phyloP scores from a whole-genome alignment of 352 stramenopile genomes.

The Globisporangium nagaii region DNA sequence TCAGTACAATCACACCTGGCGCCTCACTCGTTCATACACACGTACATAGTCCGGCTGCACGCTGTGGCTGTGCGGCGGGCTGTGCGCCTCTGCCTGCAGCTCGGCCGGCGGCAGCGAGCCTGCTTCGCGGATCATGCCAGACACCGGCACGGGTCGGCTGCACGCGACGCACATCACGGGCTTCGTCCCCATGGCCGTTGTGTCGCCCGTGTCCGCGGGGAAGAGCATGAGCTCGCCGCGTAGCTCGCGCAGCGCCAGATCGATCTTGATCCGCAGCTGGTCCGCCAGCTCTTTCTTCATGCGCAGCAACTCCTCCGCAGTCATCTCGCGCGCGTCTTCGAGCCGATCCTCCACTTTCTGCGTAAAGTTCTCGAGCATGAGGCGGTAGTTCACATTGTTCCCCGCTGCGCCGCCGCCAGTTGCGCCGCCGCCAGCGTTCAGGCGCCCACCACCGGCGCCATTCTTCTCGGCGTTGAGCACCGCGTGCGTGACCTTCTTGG shows the following conservation, averaged over 20 bases:
- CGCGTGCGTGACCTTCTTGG: constrained; percentile 65
- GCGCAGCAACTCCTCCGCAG: constrained; percentile 51
- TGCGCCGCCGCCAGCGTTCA: constrained; percentile 8
- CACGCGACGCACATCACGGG: constrained; percentile 81
- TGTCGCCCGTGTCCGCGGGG: constrained; percentile 40
- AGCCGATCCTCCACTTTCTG: constrained; percentile 66
- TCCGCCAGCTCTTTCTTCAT: constrained; percentile 65
- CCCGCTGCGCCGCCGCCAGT: constrained; percentile 25
- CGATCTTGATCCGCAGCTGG: constrained; percentile 47
- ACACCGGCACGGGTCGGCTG: constrained; percentile 69
- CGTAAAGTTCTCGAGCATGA: constrained; percentile 69
- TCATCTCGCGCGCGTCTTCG: constrained; percentile 56
- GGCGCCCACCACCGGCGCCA: background rate
- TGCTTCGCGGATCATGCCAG: constrained; percentile 40
- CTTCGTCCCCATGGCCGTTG: constrained; percentile 73
- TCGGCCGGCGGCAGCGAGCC: constrained; percentile 41
- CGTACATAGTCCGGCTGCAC: constrained; percentile 14
- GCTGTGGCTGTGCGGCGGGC: constrained; percentile 11
- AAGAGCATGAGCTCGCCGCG: constrained; percentile 63
- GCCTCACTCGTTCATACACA: no score
- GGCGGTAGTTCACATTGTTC: constrained; percentile 58
- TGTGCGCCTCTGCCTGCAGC: constrained; percentile 17
- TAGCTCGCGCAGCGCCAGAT: constrained; percentile 53
- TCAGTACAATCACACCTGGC: background rate
- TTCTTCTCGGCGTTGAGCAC: constrained; percentile 47